Evolutionary conservation across 352 stramenopile species (phyloP).

Genomic region (Elongisporangium senticosum): DNA sequence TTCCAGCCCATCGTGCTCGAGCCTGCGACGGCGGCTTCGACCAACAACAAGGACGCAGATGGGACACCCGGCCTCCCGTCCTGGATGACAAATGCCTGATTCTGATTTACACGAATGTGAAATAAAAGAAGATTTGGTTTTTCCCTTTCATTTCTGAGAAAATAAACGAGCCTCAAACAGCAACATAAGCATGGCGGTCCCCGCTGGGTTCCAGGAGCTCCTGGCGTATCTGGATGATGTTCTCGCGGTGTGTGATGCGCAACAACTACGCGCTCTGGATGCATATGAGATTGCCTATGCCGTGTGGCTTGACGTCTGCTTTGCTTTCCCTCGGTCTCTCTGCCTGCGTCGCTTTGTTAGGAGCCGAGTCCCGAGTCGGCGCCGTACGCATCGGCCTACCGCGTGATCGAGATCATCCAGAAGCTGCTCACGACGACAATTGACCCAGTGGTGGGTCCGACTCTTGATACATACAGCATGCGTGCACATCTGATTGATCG

Average conservation of each 20-base stretch:
- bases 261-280: background rate
- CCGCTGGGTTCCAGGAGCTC: conserved; percentile 25
- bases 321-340: background rate
- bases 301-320: background rate
- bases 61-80: background rate
- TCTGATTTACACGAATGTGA: background rate
- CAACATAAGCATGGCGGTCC: conserved; percentile 7
- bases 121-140: background rate
- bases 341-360: conserved; percentile 10
- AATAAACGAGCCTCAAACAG: background rate
- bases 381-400: conserved; percentile 50
- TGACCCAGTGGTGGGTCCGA: conserved; percentile 19
- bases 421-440: conserved; percentile 35
- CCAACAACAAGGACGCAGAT: background rate
- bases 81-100: background rate
- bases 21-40: background rate
- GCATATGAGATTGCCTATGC: background rate
- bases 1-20: conserved; percentile 12
- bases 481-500: background rate
- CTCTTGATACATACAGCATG: background rate
- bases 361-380: conserved; percentile 37
- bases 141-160: background rate
- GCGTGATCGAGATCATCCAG: conserved; percentile 45
- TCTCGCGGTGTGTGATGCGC: conserved; percentile 15
- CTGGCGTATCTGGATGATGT: conserved; percentile 25